These are phyloP conservation scores for Salvia splendens DNA, from an alignment of 257 asterid genomes.

Conservation along the genomic window DNA sequence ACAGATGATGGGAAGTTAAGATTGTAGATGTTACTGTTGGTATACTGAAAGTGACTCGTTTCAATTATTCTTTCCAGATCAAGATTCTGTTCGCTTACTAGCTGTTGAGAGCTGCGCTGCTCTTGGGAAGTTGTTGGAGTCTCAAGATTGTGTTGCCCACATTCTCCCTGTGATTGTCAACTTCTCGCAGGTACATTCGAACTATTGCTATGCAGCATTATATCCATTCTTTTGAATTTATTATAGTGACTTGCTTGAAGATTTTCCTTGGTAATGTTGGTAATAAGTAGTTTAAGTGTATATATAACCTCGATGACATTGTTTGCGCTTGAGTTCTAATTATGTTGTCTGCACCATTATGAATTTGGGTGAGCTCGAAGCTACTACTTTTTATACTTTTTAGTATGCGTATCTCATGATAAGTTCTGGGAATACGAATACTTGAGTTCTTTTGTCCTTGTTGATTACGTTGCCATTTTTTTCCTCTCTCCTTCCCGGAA, in stretches of 20 bases:
- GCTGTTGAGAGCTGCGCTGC: constrained; percentile 98
- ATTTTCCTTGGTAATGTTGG: neutral
- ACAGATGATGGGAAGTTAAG: constrained; percentile 6
- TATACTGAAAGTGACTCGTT: constrained; percentile 8
- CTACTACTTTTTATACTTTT: neutral
- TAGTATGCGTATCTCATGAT: neutral
- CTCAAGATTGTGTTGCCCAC: constrained; percentile 88
- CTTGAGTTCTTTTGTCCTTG: constrained; percentile 10
- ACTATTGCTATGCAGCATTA: constrained; percentile 19
- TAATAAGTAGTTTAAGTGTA: constrained; percentile 7
- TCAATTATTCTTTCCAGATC: constrained; percentile 52
- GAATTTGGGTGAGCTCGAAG: constrained; percentile 1
- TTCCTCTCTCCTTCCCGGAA: neutral
- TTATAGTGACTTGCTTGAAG: neutral
- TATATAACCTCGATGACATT: neutral
- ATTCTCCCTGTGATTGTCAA: constrained; percentile 86
- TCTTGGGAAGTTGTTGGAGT: constrained; percentile 89
- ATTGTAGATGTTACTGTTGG: constrained; percentile 9
- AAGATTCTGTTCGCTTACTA: constrained; percentile 85
- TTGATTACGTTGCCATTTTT: constrained; percentile 13
- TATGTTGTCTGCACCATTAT: constrained; percentile 18
- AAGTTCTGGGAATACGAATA: too few relatives aligned
- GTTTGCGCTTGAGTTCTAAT: constrained; percentile 1
- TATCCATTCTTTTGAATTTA: neutral
- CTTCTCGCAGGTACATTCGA: constrained; percentile 73